Base-by-base conservation (phyloP, 352 stramenopile species). In the Globisporangium radiosum region DNA sequence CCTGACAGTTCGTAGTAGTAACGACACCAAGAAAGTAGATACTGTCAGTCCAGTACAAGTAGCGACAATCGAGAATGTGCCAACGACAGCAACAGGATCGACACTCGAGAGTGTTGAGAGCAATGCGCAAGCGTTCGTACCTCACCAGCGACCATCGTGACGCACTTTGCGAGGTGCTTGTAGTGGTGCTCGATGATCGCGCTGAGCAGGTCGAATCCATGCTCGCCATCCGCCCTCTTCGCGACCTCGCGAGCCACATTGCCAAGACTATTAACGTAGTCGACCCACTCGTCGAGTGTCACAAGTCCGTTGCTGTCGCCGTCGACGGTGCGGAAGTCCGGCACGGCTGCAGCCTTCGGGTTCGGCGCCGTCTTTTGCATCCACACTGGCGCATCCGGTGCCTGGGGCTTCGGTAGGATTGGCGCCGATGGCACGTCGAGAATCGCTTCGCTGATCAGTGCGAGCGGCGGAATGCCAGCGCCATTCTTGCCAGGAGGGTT, bases 111-210 rank as follows among this genome's bases (percentile, higher is more conserved):
- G 8, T 44, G 11, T 44, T 13, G 40, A 44, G 8, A 13, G 40
- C 11, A 11, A 44, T 44, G 40, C 40, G 40, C 40, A 11, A 44
- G 40, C 40, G 10, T 11, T 33, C 38, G n/a, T 45, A 62, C 57
- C 40, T 56, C 14, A 4, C 71, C 52, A 9, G 62, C 52, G 25
- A 64, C 54, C 11, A 57, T n/a, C 8, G 56, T 45, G 33, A 78
- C 75, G 55, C 70, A 74, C 33, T 48, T 15, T 11, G 56, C 36
- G 2, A 75, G 48, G 49, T 69, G 71, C 42, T 66, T 57, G 57
- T 78, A 75, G 59, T 78, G 70, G 51, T 73, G 70, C 25, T 52
- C 60, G 5, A 61, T 64, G 36, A 71, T 64, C 15, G 64, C 59
- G 13, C 52, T 33, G 25, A 73, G 39, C 33, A 66, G 25, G 15